Evolutionary conservation across 352 stramenopile genomes (phyloP).

Genomic region (Phytophthora capsici): DNA sequence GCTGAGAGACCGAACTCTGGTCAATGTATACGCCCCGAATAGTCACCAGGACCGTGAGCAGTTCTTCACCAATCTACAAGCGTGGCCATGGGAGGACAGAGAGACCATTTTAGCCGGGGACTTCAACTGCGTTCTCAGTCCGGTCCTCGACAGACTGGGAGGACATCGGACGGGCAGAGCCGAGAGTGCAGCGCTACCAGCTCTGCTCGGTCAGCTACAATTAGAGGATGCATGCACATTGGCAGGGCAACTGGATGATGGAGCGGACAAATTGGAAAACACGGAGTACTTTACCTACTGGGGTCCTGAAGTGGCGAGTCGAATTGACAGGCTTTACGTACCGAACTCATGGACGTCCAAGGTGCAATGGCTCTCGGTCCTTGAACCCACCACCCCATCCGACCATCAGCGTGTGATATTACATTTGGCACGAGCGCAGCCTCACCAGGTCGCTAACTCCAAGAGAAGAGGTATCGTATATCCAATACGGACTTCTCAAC

Average conservation of each 20-base stretch:
- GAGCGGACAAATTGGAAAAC: background rate
- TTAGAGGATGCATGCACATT: background rate
- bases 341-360: background rate
- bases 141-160: background rate
- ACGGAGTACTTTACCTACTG: background rate
- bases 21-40: background rate
- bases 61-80: background rate
- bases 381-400: background rate
- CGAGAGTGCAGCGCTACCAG: background rate
- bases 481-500: too few relatives aligned
- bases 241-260: too few relatives aligned
- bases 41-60: background rate
- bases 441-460: too few relatives aligned
- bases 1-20: background rate
- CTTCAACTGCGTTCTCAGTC: slow-evolving; percentile 2
- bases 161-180: background rate
- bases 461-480: too few relatives aligned
- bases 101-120: background rate
- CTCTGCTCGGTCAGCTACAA: background rate
- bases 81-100: background rate
- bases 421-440: too few relatives aligned
- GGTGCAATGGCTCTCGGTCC: background rate
- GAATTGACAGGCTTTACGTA: slow-evolving; percentile 6
- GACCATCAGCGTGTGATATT: slow-evolving; percentile 1
- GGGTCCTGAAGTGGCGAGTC: background rate